phyloP scores from a whole-genome alignment of 2,329 filamentous ascomycete genomes.

The Cordyceps farinosa region DNA sequence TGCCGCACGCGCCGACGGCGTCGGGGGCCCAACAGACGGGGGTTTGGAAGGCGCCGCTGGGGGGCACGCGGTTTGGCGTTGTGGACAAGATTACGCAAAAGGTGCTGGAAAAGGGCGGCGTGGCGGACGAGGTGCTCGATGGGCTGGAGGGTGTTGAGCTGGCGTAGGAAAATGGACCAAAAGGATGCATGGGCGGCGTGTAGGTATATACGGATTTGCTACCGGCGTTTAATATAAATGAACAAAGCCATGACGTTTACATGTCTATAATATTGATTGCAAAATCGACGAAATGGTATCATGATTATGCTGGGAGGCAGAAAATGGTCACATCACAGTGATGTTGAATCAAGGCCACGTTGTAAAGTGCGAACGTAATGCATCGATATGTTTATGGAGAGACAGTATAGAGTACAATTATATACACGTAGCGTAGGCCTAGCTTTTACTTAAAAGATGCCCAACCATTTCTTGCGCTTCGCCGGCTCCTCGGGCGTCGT shows the following conservation, averaged over 20 bases:
- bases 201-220: not conserved
- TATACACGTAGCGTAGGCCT: not conserved
- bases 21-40: constrained; percentile 39
- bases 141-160: constrained; percentile 75
- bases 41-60: constrained; percentile 82
- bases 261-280: too few relatives aligned
- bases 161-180: constrained; percentile 38
- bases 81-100: constrained; percentile 72
- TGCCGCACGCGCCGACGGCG: constrained; percentile 53
- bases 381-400: constrained; percentile 1
- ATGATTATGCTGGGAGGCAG: not conserved
- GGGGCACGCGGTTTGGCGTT: constrained; percentile 73
- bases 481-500: constrained; percentile 27
- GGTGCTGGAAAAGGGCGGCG: constrained; percentile 71
- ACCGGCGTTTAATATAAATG: not conserved
- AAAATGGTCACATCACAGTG: not conserved
- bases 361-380: not conserved
- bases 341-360: too few relatives aligned
- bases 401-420: not conserved
- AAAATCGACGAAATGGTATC: too few relatives aligned
- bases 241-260: not conserved
- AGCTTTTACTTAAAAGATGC: constrained; percentile 62
- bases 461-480: constrained; percentile 70
- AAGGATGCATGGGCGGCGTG: not conserved
- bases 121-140: constrained; percentile 81